Evolutionary conservation across 2,329 filamentous ascomycete species (phyloP).

Genomic region (Trichophyton benhamiae): DNA sequence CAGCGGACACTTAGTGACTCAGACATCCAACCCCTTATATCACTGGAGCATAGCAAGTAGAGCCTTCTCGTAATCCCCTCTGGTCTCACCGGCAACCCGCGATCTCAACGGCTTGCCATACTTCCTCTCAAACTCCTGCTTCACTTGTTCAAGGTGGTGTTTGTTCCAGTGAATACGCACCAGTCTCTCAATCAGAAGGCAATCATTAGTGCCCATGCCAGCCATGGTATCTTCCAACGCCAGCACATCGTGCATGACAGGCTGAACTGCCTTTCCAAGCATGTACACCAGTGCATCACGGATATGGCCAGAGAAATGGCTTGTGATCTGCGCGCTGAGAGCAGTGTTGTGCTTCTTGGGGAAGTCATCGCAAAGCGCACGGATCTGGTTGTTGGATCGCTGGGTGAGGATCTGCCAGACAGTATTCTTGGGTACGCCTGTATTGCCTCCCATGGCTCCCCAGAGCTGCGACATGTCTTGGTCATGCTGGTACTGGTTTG

Average conservation of each 20-base stretch:
- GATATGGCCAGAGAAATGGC: conserved; percentile 89
- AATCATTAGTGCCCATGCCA: conserved; percentile 76
- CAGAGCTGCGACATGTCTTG: conserved; percentile 66
- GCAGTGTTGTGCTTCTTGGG: conserved; percentile 56
- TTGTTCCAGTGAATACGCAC: conserved; percentile 76
- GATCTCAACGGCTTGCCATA: conserved; percentile 56
- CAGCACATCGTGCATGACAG: conserved; percentile 69
- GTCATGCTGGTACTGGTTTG: conserved; percentile 61
- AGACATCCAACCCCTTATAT: neutral
- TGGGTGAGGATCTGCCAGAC: conserved; percentile 68
- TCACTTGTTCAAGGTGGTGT: conserved; percentile 61
- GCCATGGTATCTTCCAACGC: conserved; percentile 80
- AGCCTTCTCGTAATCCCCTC: conserved; percentile 66
- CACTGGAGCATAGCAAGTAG: conserved; percentile 54
- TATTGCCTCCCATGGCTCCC: conserved; percentile 45
- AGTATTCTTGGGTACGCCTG: conserved; percentile 58
- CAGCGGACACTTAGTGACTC: neutral
- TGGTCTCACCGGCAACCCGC: conserved; percentile 70
- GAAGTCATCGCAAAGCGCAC: conserved; percentile 67
- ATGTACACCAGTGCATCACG: conserved; percentile 69
- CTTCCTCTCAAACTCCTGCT: conserved; percentile 59
- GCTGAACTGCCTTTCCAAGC: conserved; percentile 63
- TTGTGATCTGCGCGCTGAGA: conserved; percentile 62
- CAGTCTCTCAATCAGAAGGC: conserved; percentile 62
- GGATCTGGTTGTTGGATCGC: conserved; percentile 69